Evolutionary conservation across 768 basidiomycete species (phyloP), one percentile per base, ranked within the genome.

Genomic region (Boletus reticuloceps): DNA sequence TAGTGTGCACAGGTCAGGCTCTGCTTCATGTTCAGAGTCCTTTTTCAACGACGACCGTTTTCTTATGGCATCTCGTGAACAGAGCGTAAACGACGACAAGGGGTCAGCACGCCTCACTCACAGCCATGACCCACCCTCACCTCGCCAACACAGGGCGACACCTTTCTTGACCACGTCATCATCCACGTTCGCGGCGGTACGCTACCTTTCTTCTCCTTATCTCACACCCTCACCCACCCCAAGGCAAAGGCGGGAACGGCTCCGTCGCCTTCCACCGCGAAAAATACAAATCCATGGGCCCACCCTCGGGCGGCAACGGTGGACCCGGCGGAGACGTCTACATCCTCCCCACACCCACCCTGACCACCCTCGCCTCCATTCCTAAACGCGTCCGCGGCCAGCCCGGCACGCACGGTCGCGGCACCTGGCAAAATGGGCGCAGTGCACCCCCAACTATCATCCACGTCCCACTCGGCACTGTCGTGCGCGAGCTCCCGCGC

Each of bases 181-280:
- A 77, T 94, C n/a, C 86, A 84, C 45, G 76, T 94, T 20, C 80
- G 88, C 54, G 91, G 79, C 63, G 91, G 92, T 89, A 62, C 58
- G 78, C 58, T 3, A 53, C 16, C 13, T 16, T 25, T 13, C 40
- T 7, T 47, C 9, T n/a, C 10, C 22, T 36, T 54, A 22, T 38
- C 31, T 37, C 20, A 14, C 47, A 7, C 22, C 36, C 52, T 58
- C 2, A 58, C 4, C 10, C 22, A 36, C 12, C 42, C 43, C 48
- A 62, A 90, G 94, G 94, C 16, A 84, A 81, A 64, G 95, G 95
- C 19, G 96, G 96, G 0, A 78, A 92, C 53, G 96, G 96, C 22
- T 91, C 93, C 58, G 91, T 89, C 22, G 94, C 96, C 7, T 97
- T 98, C 63, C 89, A 94, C 64, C 85, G 92, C 54, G 93, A 96